Evolutionary conservation across 2,329 filamentous ascomycete genomes (phyloP), one percentile per base, ranked within the genome.

Genomic region (Fusarium sp.): DNA sequence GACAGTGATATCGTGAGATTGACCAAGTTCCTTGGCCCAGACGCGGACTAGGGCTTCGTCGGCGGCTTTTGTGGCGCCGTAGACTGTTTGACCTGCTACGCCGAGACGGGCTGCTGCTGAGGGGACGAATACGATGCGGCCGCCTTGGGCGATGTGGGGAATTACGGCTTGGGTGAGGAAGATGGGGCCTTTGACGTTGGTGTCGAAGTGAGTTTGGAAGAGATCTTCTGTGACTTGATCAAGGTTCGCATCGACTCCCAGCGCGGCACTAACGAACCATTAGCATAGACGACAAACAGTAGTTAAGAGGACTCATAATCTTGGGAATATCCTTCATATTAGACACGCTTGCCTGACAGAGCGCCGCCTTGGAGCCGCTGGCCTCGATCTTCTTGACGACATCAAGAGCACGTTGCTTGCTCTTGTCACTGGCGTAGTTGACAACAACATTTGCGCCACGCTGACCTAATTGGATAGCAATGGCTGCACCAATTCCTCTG

Each of bases 21-120:
- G 80, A 14, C 80, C 80, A 1, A 82, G 75, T 53, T 82, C 80
- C 33, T 77, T 78, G 1, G 80, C 80, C 80, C 78, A 81, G 0
- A 77, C 77, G 3, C 80, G 75, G 2, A 67, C 72, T 2, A 80
- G 36, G 1, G 76, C 76, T 56, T 82, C 81, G 27, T 76, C 65
- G 0, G 82, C 81, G 9, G 80, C 82, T 58, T 83, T 83, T 0
- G 80, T 80, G 3, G 80, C 75, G 0, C 73, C 79, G 35, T 84
- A 84, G 0, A 83, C 78, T 0, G 80, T 78, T 36, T 80, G 72
- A 0, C 67, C 74, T 2, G 79, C 67, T 3, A 79, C 69, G 1
- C 80, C 82, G 3, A 80, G 63, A 1, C 80, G 74, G 2, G 81
- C 80, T n/a, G 71, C 77, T 5, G 77, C 76, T 0, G 81, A 82